Evolutionary conservation across 345 rosid species (phyloP).

Genomic region (Xanthoceras sorbifolium): DNA sequence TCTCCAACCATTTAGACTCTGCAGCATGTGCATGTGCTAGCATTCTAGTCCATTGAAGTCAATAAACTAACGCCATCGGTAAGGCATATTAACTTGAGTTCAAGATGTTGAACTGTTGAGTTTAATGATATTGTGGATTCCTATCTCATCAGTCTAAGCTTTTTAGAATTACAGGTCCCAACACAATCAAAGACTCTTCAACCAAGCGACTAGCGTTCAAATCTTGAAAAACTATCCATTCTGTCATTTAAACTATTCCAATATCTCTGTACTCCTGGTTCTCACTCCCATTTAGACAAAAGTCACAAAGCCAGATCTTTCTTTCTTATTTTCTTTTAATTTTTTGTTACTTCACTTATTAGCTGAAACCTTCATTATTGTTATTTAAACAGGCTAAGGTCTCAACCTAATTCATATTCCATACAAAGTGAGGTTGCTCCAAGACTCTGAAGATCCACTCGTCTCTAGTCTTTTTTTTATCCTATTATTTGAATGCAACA

Average conservation of each 20-base stretch:
- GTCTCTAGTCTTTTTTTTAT: neutral
- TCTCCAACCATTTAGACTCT: neutral
- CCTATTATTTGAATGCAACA: neutral
- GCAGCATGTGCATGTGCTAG: neutral
- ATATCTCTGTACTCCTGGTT: neutral
- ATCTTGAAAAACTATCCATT: neutral
- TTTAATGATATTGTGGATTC: neutral
- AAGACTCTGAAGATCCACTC: neutral
- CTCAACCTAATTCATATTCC: neutral
- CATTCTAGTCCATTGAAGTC: neutral
- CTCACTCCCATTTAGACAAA: neutral
- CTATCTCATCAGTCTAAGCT: neutral
- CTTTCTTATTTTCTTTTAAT: neutral
- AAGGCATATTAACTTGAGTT: neutral
- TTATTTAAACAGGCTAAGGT: neutral
- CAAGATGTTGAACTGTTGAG: neutral
- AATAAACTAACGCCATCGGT: neutral
- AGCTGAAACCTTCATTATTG: neutral
- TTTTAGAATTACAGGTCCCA: neutral
- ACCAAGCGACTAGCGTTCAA: neutral
- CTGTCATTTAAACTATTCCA: neutral
- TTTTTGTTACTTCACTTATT: neutral
- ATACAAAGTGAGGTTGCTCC: neutral
- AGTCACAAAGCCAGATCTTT: neutral
- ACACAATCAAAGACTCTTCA: neutral